These are phyloP conservation scores for Plasmodium knowlesi DNA, from an alignment of 169 alveolate genomes.

Conservation along the genomic window DNA sequence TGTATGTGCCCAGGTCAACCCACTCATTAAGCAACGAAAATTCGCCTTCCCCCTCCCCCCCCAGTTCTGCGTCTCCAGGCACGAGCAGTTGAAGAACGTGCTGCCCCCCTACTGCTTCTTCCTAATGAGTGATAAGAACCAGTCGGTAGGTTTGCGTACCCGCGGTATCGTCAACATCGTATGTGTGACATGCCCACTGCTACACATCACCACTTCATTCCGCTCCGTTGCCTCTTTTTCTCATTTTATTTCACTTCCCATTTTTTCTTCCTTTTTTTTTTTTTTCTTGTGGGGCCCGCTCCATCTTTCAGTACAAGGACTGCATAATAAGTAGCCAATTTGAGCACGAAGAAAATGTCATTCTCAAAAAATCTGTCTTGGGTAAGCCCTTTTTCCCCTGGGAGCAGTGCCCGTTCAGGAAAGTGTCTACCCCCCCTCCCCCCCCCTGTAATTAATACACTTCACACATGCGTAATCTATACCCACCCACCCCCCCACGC, in stretches of 20 bases:
- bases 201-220: background rate
- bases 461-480: no score
- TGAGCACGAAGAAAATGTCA: constrained; percentile 48
- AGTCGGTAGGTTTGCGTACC: background rate
- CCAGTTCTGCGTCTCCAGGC: constrained; percentile 65
- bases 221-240: background rate
- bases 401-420: background rate
- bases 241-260: background rate
- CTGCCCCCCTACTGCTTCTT: constrained; percentile 56
- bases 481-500: no score
- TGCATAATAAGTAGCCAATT: constrained; percentile 65
- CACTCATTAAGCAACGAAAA: background rate
- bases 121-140: constrained; percentile 32
- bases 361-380: constrained; percentile 47
- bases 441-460: background rate
- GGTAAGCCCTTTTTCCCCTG: background rate
- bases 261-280: background rate
- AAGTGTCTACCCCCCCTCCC: background rate
- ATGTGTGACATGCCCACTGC: background rate
- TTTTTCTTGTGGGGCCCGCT: no score
- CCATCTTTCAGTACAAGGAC: constrained; percentile 35
- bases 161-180: background rate
- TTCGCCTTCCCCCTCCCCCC: background rate
- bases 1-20: no score
- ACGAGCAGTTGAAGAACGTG: constrained; percentile 47